phyloP scores from a whole-genome alignment of 2,329 filamentous ascomycete genomes.

The Cladosporium sphaerospermum region DNA sequence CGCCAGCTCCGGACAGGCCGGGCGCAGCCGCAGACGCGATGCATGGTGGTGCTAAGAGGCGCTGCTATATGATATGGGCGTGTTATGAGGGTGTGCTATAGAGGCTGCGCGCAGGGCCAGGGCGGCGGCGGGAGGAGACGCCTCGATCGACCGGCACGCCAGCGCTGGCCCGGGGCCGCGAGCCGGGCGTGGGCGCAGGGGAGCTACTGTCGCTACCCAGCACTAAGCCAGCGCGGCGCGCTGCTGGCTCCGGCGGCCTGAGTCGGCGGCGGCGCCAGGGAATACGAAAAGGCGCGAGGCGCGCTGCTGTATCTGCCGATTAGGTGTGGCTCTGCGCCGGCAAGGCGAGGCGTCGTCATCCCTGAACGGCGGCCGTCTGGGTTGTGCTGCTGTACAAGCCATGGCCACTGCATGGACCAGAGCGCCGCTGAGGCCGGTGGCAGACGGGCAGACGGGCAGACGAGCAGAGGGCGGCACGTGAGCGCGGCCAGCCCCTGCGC shows the following conservation, averaged over 20 bases:
- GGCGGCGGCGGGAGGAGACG: not conserved
- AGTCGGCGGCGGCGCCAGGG: not conserved
- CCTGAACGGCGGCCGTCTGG: slow-evolving; percentile 3
- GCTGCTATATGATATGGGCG: not conserved
- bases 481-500: no score
- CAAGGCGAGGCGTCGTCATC: not conserved
- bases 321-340: not conserved
- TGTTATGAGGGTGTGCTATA: not conserved
- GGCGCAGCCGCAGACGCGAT: not conserved
- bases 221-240: not conserved
- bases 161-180: no score
- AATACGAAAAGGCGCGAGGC: no score
- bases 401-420: no score
- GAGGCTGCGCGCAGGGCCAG: not conserved
- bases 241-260: not conserved
- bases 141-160: not conserved
- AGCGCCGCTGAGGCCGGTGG: not conserved
- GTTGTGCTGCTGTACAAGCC: no score
- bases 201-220: not conserved
- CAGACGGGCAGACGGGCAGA: not conserved
- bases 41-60: not conserved
- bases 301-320: not conserved
- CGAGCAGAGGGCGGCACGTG: not conserved
- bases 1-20: slow-evolving; percentile 1
- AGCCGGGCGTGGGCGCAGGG: no score